Evolutionary conservation across 768 basidiomycete genomes (phyloP).

Genomic region (Thelephora ganbajun): DNA sequence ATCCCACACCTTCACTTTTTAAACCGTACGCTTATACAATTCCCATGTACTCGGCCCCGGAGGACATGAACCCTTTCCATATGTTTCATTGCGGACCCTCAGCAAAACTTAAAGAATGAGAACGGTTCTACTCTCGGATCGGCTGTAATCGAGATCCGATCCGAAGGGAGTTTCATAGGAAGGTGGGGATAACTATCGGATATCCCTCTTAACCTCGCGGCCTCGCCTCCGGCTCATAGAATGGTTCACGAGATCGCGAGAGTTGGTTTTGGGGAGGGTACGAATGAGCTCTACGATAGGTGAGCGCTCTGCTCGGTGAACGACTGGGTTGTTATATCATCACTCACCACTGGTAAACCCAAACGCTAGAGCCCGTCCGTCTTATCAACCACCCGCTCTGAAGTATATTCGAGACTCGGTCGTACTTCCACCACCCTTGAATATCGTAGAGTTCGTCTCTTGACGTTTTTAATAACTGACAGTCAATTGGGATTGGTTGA

Average conservation of each 20-base stretch:
- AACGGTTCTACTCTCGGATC: too few species aligned
- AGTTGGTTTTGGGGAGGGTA: slow-evolving; percentile 63
- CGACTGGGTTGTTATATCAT: slow-evolving; percentile 29
- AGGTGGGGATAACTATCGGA: too few species aligned
- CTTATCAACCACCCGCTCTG: slow-evolving; percentile 58
- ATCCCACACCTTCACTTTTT: background rate
- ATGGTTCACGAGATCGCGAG: slow-evolving; percentile 54
- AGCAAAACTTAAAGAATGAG: too few species aligned
- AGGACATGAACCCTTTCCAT: too few species aligned
- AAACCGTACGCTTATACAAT: too few species aligned
- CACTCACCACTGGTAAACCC: background rate
- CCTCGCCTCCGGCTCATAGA: too few species aligned
- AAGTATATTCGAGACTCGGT: slow-evolving; percentile 41
- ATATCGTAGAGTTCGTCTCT: slow-evolving; percentile 53
- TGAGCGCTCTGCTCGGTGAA: slow-evolving; percentile 27
- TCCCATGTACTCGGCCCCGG: too few species aligned
- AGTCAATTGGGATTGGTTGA: too few species aligned
- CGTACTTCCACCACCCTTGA: slow-evolving; percentile 26
- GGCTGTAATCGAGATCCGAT: too few species aligned
- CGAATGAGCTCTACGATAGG: slow-evolving; percentile 75
- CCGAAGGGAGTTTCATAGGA: too few species aligned
- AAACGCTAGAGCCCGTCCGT: slow-evolving; percentile 54
- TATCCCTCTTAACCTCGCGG: too few species aligned
- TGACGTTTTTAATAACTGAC: background rate
- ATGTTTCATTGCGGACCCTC: too few species aligned